These are phyloP conservation scores for Blepharisma undulans DNA, from an alignment of 169 alveolate species.

Conservation along the genomic window DNA sequence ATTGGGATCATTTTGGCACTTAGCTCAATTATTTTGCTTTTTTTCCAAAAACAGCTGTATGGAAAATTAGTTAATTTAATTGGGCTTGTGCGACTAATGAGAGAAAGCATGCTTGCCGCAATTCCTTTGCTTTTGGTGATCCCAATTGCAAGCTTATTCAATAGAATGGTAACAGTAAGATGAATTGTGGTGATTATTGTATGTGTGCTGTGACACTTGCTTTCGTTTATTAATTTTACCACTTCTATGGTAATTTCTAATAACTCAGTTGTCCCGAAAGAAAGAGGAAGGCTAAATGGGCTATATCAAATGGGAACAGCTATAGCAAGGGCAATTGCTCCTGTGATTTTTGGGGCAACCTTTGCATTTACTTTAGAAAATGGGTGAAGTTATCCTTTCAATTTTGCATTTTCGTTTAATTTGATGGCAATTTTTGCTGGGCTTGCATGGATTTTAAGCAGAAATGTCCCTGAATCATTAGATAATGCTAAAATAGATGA, in stretches of 20 bases:
- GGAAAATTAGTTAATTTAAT: not conserved
- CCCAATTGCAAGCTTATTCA: not conserved
- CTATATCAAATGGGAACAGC: not conserved
- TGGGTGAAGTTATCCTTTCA: slow-evolving; percentile 2
- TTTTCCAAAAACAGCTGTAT: not conserved
- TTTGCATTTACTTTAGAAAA: not conserved
- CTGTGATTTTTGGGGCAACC: not conserved
- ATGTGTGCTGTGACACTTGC: not conserved
- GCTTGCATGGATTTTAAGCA: not conserved
- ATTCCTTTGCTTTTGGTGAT: not conserved
- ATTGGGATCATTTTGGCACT: not conserved
- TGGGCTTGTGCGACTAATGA: not conserved
- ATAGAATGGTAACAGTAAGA: not conserved
- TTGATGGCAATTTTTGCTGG: not conserved
- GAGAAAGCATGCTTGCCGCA: not conserved
- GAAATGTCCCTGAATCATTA: not conserved
- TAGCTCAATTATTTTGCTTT: not conserved
- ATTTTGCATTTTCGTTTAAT: slow-evolving; percentile 24
- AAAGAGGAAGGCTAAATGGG: slow-evolving; percentile 13
- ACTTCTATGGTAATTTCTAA: not conserved
- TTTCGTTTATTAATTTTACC: not conserved
- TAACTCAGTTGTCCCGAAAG: not conserved
- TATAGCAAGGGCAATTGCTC: not conserved
- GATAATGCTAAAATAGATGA: not conserved
- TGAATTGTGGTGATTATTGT: not conserved